Conservation (phyloP, 2,329 filamentous ascomycete species). For the Coniochaeta hoffmannii region DNA sequence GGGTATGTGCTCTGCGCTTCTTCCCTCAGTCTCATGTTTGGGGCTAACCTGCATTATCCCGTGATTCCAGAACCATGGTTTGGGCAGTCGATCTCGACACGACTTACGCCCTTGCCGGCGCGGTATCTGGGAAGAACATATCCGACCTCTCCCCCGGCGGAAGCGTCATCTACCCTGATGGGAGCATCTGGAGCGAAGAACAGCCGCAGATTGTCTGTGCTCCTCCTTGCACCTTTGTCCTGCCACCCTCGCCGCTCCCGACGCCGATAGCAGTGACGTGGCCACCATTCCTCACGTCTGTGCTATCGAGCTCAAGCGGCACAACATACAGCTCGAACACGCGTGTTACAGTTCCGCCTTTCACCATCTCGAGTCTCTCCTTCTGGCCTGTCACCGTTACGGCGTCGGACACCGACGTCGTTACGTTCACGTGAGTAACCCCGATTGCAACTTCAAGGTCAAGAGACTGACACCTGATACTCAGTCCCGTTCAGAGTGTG, state of each 20-base stretch:
- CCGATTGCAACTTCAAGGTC: not conserved
- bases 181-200: not conserved
- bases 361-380: not conserved
- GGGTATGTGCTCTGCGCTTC: constrained; percentile 8
- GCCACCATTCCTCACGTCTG: not conserved
- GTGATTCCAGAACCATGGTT: not conserved
- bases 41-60: not conserved
- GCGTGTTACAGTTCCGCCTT: not conserved
- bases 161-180: not conserved
- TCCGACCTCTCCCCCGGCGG: not conserved
- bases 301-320: not conserved
- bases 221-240: not conserved
- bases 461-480: not conserved
- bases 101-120: constrained; percentile 1
- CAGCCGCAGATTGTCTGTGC: not conserved
- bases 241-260: not conserved
- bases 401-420: not conserved
- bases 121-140: not conserved
- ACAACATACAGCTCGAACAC: not conserved
- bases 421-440: constrained; percentile 2
- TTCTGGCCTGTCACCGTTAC: constrained; percentile 1
- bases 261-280: not conserved
- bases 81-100: constrained; percentile 3
- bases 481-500: not conserved
- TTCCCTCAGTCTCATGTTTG: not conserved